Percentiles rank a stretch among this genome's conserved stretches.
Evolutionary conservation across 2,329 filamentous ascomycete genomes (phyloP).

Genomic region (Alternaria sp.): DNA sequence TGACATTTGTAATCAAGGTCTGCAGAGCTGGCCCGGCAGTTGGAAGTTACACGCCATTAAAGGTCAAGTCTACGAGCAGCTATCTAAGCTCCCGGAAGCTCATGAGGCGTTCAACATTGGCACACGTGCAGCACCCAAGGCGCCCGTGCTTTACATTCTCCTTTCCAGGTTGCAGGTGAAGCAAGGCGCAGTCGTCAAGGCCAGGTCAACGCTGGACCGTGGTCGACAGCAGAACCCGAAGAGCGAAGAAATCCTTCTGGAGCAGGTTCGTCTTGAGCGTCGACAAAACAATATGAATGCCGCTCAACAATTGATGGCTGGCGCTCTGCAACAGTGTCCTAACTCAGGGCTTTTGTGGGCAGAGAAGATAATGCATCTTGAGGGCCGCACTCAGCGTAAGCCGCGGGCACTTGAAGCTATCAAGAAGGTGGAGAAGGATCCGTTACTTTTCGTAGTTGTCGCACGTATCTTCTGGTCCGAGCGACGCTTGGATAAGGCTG

Average conservation of each 20-base stretch:
- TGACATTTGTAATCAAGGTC: conserved; percentile 83
- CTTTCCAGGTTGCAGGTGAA: conserved; percentile 88
- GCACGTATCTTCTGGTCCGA: conserved; percentile 97
- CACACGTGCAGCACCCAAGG: conserved; percentile 84
- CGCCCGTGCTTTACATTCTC: conserved; percentile 88
- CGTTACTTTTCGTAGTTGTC: conserved; percentile 86
- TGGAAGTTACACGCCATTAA: conserved; percentile 99
- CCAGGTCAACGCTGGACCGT: conserved; percentile 90
- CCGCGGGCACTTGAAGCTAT: conserved; percentile 91
- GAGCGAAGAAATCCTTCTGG: conserved; percentile 84
- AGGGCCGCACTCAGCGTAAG: conserved; percentile 89
- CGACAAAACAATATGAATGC: conserved; percentile 83
- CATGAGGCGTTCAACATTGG: conserved; percentile 89
- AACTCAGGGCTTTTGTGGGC: conserved; percentile 88
- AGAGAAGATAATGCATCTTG: conserved; percentile 95
- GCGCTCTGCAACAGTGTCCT: conserved; percentile 89
- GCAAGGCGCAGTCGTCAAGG: conserved; percentile 84
- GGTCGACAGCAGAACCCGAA: conserved; percentile 88
- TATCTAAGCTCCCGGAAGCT: conserved; percentile 81
- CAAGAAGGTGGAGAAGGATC: conserved; percentile 94
- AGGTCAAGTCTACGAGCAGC: conserved; percentile 92
- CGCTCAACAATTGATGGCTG: conserved; percentile 91
- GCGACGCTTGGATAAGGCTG: conserved; percentile 88
- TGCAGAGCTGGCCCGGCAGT: conserved; percentile 84
- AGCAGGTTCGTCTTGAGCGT: conserved; percentile 91